Percentiles rank a stretch among this genome's conserved stretches.
phyloP scores from a whole-genome alignment of 148 eudicot species.

The Silene conica region DNA sequence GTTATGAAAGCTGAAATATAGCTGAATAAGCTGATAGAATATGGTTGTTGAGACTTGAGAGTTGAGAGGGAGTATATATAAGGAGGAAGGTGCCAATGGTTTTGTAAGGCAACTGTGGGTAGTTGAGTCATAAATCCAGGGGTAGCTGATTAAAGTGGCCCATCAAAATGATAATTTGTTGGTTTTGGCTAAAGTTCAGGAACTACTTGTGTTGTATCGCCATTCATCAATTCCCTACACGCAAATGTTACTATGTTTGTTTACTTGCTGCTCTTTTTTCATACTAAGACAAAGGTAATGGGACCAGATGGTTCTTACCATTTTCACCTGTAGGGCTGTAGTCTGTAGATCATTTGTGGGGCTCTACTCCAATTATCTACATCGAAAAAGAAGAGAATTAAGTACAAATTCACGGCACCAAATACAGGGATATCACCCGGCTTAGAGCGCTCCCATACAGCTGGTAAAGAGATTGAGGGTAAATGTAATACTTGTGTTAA shows the following conservation, averaged over 20 bases:
- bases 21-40: not conserved
- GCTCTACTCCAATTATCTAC: too few relatives aligned
- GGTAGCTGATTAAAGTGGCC: not conserved
- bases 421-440: too few relatives aligned
- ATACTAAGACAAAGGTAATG: not conserved
- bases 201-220: not conserved
- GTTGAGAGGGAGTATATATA: not conserved
- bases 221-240: conserved; percentile 11
- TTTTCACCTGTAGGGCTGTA: too few relatives aligned
- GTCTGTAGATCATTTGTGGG: too few relatives aligned
- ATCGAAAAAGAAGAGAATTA: too few relatives aligned
- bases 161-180: conserved; percentile 13
- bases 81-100: conserved; percentile 26
- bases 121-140: too few relatives aligned
- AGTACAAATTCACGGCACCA: too few relatives aligned
- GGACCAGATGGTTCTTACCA: too few relatives aligned
- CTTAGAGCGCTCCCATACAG: too few relatives aligned
- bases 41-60: not conserved
- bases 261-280: not conserved
- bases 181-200: conserved; percentile 26
- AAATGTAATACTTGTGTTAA: too few relatives aligned
- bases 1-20: too few relatives aligned
- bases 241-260: not conserved
- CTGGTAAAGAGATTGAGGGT: too few relatives aligned
- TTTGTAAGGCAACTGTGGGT: conserved; percentile 21